Percentiles rank a stretch among this genome's conserved stretches.
Conservation (phyloP, 306 rosid genomes). For the Citrullus colocynthis region DNA sequence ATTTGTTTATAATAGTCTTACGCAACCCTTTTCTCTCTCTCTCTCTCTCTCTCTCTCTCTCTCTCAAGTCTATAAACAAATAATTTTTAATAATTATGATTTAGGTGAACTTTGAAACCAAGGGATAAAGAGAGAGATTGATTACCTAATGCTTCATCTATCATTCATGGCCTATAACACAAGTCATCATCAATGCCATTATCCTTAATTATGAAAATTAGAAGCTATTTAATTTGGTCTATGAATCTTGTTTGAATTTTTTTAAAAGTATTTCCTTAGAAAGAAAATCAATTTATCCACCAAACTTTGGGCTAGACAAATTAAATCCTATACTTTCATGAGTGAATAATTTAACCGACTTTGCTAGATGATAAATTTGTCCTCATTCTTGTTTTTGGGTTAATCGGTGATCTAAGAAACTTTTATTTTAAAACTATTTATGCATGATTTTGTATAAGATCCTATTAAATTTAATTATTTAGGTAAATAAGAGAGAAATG, state of each 20-base stretch:
- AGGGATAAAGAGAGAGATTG: not conserved
- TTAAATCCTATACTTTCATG: too few relatives aligned
- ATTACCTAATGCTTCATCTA: constrained; percentile 9
- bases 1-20: not conserved
- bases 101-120: not conserved
- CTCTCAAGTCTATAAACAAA: not conserved
- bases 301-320: too few relatives aligned
- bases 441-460: too few relatives aligned
- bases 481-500: too few relatives aligned
- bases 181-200: not conserved
- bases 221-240: not conserved
- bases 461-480: too few relatives aligned
- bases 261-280: not conserved
- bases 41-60: not conserved
- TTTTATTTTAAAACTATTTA: too few relatives aligned
- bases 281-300: too few relatives aligned
- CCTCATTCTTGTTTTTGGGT: too few relatives aligned
- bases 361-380: too few relatives aligned
- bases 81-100: not conserved
- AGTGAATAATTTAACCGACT: too few relatives aligned
- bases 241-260: not conserved
- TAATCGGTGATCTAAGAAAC: too few relatives aligned
- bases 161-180: not conserved
- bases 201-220: not conserved
- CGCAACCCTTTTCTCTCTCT: not conserved